These are phyloP conservation scores for Tolypocladium amazonense DNA, from an alignment of 2,329 filamentous ascomycete genomes.

Conservation along the genomic window DNA sequence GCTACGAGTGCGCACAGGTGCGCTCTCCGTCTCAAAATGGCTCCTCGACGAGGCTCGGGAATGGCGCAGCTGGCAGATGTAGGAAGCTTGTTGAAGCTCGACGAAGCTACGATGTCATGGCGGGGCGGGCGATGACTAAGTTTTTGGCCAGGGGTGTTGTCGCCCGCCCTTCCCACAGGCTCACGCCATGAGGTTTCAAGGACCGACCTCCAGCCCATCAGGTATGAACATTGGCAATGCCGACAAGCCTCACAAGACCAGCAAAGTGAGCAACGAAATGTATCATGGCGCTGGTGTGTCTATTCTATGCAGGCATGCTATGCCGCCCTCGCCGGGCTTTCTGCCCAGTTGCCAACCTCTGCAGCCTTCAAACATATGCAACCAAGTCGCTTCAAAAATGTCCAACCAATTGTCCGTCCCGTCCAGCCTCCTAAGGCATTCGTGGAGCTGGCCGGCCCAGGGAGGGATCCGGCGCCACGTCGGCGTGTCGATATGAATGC, in stretches of 20 bases:
- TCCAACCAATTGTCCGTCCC: background rate
- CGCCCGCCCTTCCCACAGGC: too few relatives aligned
- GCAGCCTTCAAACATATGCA: background rate
- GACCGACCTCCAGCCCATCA: too few relatives aligned
- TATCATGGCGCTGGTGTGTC: background rate
- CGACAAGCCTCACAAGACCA: background rate
- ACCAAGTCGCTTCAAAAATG: background rate
- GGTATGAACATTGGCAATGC: too few relatives aligned
- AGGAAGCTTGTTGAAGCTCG: background rate
- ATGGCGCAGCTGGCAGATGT: background rate
- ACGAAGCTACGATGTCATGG: background rate
- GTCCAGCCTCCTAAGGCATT: background rate
- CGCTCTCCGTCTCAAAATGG: background rate
- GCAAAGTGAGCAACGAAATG: background rate
- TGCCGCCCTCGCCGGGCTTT: background rate
- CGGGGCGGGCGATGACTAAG: background rate
- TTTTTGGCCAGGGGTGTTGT: background rate
- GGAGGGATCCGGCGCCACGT: background rate
- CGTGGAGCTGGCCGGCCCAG: background rate
- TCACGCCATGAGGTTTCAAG: too few relatives aligned
- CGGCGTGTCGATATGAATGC: background rate
- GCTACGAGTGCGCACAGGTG: background rate
- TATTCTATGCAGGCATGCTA: background rate
- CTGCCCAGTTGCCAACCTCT: background rate
- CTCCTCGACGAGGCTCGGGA: background rate